Percentiles rank a stretch among this genome's conserved stretches.
phyloP scores from a whole-genome alignment of 768 basidiomycete genomes.

The Candolleomyces efflorescens region DNA sequence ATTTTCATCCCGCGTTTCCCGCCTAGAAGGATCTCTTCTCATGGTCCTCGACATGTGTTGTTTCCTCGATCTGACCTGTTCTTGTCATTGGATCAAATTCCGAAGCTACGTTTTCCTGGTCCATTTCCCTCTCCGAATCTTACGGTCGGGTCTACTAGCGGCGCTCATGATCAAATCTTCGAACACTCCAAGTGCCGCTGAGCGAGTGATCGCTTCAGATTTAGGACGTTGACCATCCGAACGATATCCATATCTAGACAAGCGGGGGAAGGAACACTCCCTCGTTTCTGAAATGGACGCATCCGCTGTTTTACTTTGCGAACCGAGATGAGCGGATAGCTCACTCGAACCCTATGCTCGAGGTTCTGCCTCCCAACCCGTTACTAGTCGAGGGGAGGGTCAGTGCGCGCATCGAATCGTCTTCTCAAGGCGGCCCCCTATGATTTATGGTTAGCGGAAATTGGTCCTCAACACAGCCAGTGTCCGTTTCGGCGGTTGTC shows the following conservation, averaged over 20 bases:
- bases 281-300: neutral
- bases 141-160: neutral
- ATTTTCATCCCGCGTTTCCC: neutral
- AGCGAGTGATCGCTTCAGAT: neutral
- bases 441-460: no score
- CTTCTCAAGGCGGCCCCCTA: no score
- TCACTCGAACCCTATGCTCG: neutral
- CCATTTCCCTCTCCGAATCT: neutral
- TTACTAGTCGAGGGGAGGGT: no score
- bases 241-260: neutral
- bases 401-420: no score
- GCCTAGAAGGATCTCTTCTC: neutral
- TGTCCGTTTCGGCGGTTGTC: no score
- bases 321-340: neutral
- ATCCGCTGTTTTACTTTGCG: neutral
- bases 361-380: no score
- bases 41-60: constrained; percentile 1
- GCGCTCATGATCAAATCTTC: neutral
- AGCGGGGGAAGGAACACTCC: neutral
- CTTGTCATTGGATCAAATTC: neutral
- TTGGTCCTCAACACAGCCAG: no score
- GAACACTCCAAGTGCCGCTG: neutral
- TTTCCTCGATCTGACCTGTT: neutral
- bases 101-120: neutral
- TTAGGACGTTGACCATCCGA: neutral